phyloP scores from a whole-genome alignment of 345 rosid genomes.

The Linum lewisii region DNA sequence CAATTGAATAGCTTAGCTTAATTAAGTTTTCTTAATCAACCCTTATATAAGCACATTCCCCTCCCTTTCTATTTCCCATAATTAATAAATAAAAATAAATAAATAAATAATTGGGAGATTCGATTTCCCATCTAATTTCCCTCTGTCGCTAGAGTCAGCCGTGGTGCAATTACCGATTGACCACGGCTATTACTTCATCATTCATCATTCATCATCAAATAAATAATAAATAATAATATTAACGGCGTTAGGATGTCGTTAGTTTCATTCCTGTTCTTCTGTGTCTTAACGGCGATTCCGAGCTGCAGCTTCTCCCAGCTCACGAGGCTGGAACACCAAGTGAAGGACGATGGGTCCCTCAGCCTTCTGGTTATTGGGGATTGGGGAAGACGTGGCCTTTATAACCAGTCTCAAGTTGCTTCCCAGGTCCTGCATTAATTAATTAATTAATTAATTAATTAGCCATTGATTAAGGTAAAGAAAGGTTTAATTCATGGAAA shows the following conservation, averaged over 20 bases:
- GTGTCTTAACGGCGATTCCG: background rate
- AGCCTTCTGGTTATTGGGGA: slow-evolving; percentile 65
- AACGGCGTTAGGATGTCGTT: background rate
- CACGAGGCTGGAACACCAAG: slow-evolving; percentile 29
- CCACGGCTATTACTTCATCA: too few species aligned
- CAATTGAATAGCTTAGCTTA: background rate
- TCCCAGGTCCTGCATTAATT: slow-evolving; percentile 62
- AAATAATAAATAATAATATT: background rate
- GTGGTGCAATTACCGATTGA: too few species aligned
- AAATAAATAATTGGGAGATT: too few species aligned
- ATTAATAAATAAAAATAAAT: too few species aligned
- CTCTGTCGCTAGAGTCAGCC: too few species aligned
- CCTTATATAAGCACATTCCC: background rate
- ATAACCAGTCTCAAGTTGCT: slow-evolving; percentile 61
- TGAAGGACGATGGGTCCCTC: slow-evolving; percentile 41
- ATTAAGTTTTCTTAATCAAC: too few species aligned
- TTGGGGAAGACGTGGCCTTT: slow-evolving; percentile 64
- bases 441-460: too few species aligned
- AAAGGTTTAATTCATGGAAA: too few species aligned
- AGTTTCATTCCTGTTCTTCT: background rate
- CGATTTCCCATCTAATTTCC: too few species aligned
- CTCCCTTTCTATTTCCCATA: too few species aligned
- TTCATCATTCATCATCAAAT: background rate
- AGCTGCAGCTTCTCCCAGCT: slow-evolving; percentile 30
- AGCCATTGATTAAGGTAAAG: too few species aligned